Base-by-base conservation (phyloP, 1,139 yeast species). In the Debaryomyces sp. region DNA sequence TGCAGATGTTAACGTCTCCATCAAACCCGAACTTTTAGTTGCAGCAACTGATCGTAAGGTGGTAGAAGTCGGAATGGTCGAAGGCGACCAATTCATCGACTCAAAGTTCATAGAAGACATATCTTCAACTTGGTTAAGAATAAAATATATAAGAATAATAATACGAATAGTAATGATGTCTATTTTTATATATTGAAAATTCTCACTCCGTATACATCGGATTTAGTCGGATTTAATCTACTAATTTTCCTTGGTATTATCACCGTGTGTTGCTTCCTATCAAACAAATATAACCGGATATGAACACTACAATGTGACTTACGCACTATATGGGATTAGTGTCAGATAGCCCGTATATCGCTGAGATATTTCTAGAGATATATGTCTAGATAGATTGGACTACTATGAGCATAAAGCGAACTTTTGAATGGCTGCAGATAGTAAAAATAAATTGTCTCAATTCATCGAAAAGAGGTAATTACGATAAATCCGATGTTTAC, bases 41-140 rank as follows among this genome's bases (percentile, higher is more conserved):
- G 58, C 49, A 15, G 49, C 47, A 13, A 54, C 44, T 9, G 54
- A 46, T 2, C 45, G 37, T n/a, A 54, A 49, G 1, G 53, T 49
- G 1, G 58, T 54, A n/a, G 52, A 45, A n/a, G 53, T 45, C 2
- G 58, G 70, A 60, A 53, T 78, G 64, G 51, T 67, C 61, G 50
- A 73, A 64, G n/a, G 80, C 64, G 47, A 77, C 64, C 57, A 55
- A n/a, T 30, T 22, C 22, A 30, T 26, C 23, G 26, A 18, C 30
- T 29, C 27, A 6, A 21, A 26, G 7, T 27, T 24, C 24, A 27
- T 27, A 13, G 24, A 39, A 9, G 30, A 13, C 41, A 37, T 26
- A 13, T 13, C 9, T 8, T 5, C 18, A n/a, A n/a, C 21, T 37
- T 24, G 22, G 15, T 5, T 22, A 36, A 15, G 8, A 15, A 23